phyloP scores from a whole-genome alignment of 805 yeast genomes.

The Candida multigemmis region DNA sequence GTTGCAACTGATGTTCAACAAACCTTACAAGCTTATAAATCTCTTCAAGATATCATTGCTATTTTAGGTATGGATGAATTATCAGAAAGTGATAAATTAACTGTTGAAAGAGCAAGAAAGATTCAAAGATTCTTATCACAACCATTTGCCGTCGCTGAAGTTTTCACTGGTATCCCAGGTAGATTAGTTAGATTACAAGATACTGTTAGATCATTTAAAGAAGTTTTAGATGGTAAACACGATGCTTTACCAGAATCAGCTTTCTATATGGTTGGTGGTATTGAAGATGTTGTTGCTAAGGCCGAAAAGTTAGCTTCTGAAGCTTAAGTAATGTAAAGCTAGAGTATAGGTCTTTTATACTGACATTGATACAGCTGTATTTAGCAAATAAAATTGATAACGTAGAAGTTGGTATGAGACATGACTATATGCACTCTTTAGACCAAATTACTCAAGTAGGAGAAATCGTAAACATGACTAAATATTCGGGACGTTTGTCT shows the following conservation, averaged over 20 bases:
- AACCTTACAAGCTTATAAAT: conserved; percentile 99
- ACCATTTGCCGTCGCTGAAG: conserved; percentile 99
- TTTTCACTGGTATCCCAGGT: conserved; percentile 99
- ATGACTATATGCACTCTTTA: too few relatives aligned
- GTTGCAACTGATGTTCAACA: conserved; percentile 94
- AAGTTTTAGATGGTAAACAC: conserved; percentile 95
- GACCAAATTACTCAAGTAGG: too few relatives aligned
- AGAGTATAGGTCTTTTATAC: too few relatives aligned
- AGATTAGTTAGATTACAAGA: conserved; percentile 94
- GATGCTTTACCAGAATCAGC: conserved; percentile 99
- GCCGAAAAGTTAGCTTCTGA: conserved; percentile 98
- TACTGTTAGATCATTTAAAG: conserved; percentile 91
- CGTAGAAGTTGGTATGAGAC: too few relatives aligned
- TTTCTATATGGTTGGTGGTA: conserved; percentile 99
- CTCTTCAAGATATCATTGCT: conserved; percentile 99
- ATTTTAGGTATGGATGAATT: conserved; percentile 99
- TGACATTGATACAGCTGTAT: too few relatives aligned
- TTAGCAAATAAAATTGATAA: too few relatives aligned
- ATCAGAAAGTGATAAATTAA: conserved; percentile 96
- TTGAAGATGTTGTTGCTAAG: conserved; percentile 96
- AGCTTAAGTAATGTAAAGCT: too few relatives aligned
- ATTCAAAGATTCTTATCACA: conserved; percentile 99
- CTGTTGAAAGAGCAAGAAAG: conserved; percentile 99
- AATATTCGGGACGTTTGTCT: too few relatives aligned
- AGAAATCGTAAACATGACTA: too few relatives aligned